phyloP scores from a whole-genome alignment of 169 alveolate species.

The Blepharisma undulans region DNA sequence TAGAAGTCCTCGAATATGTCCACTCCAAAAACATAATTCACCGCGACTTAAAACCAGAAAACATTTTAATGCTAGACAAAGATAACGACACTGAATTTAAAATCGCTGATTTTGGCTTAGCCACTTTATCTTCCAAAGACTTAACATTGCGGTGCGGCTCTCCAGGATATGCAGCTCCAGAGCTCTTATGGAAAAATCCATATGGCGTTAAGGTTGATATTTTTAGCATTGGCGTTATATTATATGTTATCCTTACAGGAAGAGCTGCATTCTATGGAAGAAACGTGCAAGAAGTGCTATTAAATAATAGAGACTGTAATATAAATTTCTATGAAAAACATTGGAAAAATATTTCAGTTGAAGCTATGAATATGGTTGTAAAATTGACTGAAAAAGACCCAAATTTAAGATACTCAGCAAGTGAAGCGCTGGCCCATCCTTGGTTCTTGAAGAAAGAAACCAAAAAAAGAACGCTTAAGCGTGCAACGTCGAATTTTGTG shows the following conservation, averaged over 20 bases:
- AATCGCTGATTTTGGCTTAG: conserved; percentile 91
- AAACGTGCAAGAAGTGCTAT: conserved; percentile 68
- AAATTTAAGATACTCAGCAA: neutral
- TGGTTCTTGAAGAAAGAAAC: conserved; percentile 3
- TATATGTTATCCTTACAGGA: conserved; percentile 86
- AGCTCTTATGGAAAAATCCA: conserved; percentile 80
- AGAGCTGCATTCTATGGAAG: conserved; percentile 87
- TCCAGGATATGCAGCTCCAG: conserved; percentile 90
- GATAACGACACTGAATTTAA: conserved; percentile 84
- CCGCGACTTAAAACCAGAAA: conserved; percentile 93
- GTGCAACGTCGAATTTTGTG: neutral
- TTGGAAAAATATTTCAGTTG: neutral
- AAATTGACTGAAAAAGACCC: conserved; percentile 30
- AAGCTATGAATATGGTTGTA: neutral
- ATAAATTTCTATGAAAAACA: neutral
- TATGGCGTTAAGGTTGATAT: conserved; percentile 88
- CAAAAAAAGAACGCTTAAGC: neutral
- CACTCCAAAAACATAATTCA: conserved; percentile 89
- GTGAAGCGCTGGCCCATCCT: neutral
- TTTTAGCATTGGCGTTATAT: conserved; percentile 84
- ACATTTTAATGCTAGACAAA: conserved; percentile 83
- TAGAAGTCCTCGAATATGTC: conserved; percentile 87
- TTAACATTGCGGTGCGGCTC: conserved; percentile 83
- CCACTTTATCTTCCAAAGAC: conserved; percentile 45
- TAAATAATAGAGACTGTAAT: conserved; percentile 43